These are phyloP conservation scores for Hypoxylon fuscum DNA, from an alignment of 495 filamentous ascomycete genomes.

Conservation along the genomic window DNA sequence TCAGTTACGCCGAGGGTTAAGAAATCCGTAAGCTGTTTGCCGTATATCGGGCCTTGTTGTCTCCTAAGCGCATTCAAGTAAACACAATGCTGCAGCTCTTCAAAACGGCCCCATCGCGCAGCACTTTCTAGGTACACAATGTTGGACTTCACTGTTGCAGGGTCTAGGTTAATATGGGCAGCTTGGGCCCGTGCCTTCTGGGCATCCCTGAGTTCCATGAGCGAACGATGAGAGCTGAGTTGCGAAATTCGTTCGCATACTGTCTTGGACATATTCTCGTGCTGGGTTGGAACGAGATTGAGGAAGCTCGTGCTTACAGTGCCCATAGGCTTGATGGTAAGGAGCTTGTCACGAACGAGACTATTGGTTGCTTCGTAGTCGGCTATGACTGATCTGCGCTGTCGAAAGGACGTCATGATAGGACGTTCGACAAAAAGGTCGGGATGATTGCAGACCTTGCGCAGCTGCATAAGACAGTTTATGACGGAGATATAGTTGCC, in stretches of 20 bases:
- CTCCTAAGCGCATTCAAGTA: slow-evolving; percentile 84
- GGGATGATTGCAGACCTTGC: slow-evolving; percentile 98
- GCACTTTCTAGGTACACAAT: slow-evolving; percentile 76
- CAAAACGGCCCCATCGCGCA: slow-evolving; percentile 74
- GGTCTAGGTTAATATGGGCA: slow-evolving; percentile 68
- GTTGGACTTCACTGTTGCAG: slow-evolving; percentile 69
- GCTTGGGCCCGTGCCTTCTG: slow-evolving; percentile 69
- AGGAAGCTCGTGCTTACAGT: slow-evolving; percentile 78
- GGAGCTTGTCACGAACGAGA: slow-evolving; percentile 71
- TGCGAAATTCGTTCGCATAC: slow-evolving; percentile 68
- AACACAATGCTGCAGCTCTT: slow-evolving; percentile 80
- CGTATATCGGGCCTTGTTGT: slow-evolving; percentile 82
- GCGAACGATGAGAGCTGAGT: slow-evolving; percentile 69
- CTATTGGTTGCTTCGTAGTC: slow-evolving; percentile 81
- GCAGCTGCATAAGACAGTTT: slow-evolving; percentile 96
- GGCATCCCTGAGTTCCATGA: slow-evolving; percentile 69
- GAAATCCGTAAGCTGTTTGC: slow-evolving; percentile 74
- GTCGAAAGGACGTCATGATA: slow-evolving; percentile 97
- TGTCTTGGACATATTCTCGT: slow-evolving; percentile 71
- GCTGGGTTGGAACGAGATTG: slow-evolving; percentile 78
- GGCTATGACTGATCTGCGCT: slow-evolving; percentile 81
- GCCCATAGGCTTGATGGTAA: slow-evolving; percentile 71
- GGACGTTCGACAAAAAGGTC: slow-evolving; percentile 97
- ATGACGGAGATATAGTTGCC: slow-evolving; percentile 98
- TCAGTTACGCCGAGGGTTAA: slow-evolving; percentile 69